Evolutionary conservation across 2,329 filamentous ascomycete genomes (phyloP), one percentile per base, ranked within the genome.

Genomic region (Didymosphaeria variabile): DNA sequence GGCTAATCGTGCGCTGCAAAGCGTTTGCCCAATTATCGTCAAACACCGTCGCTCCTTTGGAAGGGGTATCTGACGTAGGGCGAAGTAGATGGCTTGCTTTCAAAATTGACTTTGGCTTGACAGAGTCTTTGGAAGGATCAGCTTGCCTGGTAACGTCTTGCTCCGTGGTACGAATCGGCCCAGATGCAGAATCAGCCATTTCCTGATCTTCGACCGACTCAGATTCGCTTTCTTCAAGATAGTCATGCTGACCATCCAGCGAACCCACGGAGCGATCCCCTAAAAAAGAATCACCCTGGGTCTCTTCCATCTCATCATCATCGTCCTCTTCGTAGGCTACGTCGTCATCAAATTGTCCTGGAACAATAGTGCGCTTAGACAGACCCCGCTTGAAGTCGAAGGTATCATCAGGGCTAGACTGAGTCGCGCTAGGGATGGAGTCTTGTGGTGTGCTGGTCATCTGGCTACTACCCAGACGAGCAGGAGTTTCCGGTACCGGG

Each of bases 21-120:
- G 97, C 94, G 69, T 95, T 91, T 68, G 93, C 91, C 95, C 95
- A 99, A 76, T 97, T 91, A 61, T 94, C 92, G 57, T 90, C 91
- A 65, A 86, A 83, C 69, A 83, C 79, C 55, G 84, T 81, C 63
- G 81, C 78, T 59, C 79, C 76, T 77, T 87, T 87, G 29, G 82
- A 77, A 52, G 86, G 86, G n/a, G 85, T 88, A 6, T 78, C 78
- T 57, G 79, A 72, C n/a, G 68, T 70, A 6, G 72, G 69, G 58
- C 68, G 68, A 47, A 67, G 59, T 60, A 67, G 63, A 67, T 72
- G 78, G 65, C 60, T 78, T 21, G 76, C 74, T 71, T 85, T 84
- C 55, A 85, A 73, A 49, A 85, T 84, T 0, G 82, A 84, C 66
- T 82, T 83, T 21, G 81, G 81, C 63, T 78, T 78, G 59, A 76